Evolutionary conservation across 495 filamentous ascomycete genomes (phyloP).

Genomic region (Hyphodiscus hymeniophilus): DNA sequence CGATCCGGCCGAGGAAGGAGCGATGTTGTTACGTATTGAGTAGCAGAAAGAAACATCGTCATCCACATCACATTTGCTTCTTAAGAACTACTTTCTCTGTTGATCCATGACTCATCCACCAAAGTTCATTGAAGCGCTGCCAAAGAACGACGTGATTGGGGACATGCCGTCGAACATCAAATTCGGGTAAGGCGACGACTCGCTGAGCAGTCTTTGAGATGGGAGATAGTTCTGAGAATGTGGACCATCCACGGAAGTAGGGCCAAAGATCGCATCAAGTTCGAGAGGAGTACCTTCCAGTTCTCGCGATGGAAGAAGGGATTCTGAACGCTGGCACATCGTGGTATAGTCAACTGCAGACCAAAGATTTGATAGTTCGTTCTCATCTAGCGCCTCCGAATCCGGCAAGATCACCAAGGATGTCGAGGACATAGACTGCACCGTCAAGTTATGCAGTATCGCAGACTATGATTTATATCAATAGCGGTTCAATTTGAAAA

Average conservation of each 20-base stretch:
- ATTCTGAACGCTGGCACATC: neutral
- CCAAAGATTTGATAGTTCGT: neutral
- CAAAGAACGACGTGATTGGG: neutral
- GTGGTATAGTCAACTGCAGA: neutral
- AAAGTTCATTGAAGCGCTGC: neutral
- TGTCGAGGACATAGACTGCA: neutral
- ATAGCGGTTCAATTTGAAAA: neutral
- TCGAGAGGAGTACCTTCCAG: neutral
- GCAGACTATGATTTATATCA: neutral
- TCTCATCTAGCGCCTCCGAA: neutral
- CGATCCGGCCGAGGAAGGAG: neutral
- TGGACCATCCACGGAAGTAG: neutral
- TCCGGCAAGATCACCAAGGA: neutral
- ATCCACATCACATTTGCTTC: no score
- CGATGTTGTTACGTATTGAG: neutral
- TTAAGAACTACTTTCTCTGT: no score
- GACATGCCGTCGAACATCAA: neutral
- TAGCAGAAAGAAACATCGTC: neutral
- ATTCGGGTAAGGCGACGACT: neutral
- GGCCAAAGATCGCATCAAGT: neutral
- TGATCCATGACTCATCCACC: no score
- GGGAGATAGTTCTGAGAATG: neutral
- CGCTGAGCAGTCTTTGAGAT: neutral
- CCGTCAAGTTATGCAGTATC: neutral
- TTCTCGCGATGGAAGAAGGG: neutral